Evolutionary conservation across 2,329 filamentous ascomycete genomes (phyloP), one percentile per base, ranked within the genome.

Genomic region (Hypoxylon sp.): DNA sequence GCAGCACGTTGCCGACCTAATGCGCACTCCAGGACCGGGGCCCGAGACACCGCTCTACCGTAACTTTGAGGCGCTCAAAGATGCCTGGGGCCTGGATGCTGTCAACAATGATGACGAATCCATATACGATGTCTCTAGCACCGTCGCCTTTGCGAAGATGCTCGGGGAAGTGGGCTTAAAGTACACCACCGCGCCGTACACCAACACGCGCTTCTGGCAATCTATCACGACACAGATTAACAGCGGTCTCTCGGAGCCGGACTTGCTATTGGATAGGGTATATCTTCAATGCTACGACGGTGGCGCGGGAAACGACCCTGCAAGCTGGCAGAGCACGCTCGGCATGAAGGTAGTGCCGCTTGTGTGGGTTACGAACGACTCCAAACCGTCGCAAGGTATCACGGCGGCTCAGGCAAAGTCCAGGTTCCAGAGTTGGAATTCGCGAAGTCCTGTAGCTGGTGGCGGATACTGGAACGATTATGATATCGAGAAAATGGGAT

Each of bases 381-480:
- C 81, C n/a, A 84, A 84, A 73, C 81, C 82, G 5, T 73, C 70
- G 22, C 75, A 81, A 19, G 81, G 82, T 2, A 78, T 71, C 1
- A 83, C 78, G 4, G 74, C 77, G 17, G 76, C 78, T 5, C 80
- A 81, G 67, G 82, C 82, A 3, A 59, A 68, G 70, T 67, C 72
- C 0, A 78, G 73, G 68, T 83, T 84, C 56, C 57, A 68, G 1
- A 57, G 55, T 8, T 84, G 81, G 82, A 73, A 75, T 19, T 35
- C 67, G 35, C 63, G 65, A 37, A 72, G 74, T 4, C 67, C 73
- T 0, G 70, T 84, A 13, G 81, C 74, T 1, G 82, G 78, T 0
- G 82, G 80, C 0, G 82, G 82, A 0, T 83, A 83, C 67, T 84
- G 82, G 82, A 84, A 83, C 50, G 82, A 84, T 65, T 83, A 78